Conservation (phyloP, 768 basidiomycete genomes). For the Antrodiella citrinella region DNA sequence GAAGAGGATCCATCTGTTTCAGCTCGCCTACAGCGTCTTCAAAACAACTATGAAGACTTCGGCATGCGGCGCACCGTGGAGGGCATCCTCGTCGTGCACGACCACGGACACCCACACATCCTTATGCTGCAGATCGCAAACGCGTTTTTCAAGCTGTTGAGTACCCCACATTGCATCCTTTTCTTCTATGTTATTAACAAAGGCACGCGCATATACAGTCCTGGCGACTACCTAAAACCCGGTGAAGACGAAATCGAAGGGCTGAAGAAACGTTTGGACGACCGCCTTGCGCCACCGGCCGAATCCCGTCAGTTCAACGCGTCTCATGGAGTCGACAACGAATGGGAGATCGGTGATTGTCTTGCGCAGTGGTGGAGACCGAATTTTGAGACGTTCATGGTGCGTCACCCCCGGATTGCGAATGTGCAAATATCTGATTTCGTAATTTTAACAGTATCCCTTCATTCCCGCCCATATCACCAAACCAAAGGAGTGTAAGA, state of each 20-base stretch:
- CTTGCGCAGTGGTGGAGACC: slow-evolving; percentile 99
- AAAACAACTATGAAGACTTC: slow-evolving; percentile 95
- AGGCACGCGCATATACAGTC: slow-evolving; percentile 36
- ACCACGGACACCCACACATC: slow-evolving; percentile 96
- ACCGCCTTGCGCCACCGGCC: slow-evolving; percentile 75
- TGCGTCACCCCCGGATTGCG: slow-evolving; percentile 31
- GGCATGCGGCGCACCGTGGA: slow-evolving; percentile 96
- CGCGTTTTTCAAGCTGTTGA: slow-evolving; percentile 96
- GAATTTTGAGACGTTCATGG: slow-evolving; percentile 99
- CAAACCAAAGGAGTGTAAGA: slow-evolving; percentile 97
- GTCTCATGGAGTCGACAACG: slow-evolving; percentile 71
- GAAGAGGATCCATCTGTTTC: slow-evolving; percentile 97
- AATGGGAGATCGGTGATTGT: slow-evolving; percentile 96
- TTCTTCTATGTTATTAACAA: not conserved
- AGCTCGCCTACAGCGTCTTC: slow-evolving; percentile 86
- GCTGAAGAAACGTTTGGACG: slow-evolving; percentile 81
- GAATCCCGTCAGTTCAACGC: slow-evolving; percentile 70
- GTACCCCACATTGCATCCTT: too few relatives aligned
- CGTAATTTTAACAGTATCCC: slow-evolving; percentile 57
- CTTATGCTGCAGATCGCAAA: slow-evolving; percentile 98
- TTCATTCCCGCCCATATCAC: slow-evolving; percentile 94
- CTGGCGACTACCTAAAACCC: slow-evolving; percentile 97
- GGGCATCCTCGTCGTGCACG: slow-evolving; percentile 83
- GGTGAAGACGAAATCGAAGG: slow-evolving; percentile 92
- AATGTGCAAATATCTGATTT: not conserved